Conservation (phyloP, 768 basidiomycete species). For the Coprinopsis cinerea region DNA sequence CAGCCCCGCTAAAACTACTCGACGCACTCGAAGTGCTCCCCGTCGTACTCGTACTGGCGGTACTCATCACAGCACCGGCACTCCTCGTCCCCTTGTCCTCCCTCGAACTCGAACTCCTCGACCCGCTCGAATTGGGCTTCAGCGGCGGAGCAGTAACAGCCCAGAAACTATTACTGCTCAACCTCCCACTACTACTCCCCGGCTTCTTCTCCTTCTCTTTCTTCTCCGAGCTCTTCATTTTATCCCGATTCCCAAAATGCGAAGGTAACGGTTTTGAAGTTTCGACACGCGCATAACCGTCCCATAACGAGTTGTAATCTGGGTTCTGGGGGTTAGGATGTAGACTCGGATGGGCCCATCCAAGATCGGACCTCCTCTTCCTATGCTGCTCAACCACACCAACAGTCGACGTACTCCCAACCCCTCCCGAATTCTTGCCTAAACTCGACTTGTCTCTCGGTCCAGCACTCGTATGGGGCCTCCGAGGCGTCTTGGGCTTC, state of each 20-base stretch:
- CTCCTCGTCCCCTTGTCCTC: conserved; percentile 14
- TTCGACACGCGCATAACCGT: background rate
- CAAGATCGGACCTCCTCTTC: conserved; percentile 12
- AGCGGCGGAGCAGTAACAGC: conserved; percentile 15
- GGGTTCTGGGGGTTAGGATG: background rate
- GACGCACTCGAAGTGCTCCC: conserved; percentile 25
- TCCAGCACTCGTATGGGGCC: conserved; percentile 75
- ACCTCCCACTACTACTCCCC: conserved; percentile 11
- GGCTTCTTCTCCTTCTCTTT: conserved; percentile 1
- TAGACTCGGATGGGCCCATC: conserved; percentile 4
- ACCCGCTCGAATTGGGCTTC: conserved; percentile 9
- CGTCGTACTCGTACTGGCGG: conserved; percentile 32
- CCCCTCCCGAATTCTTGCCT: conserved; percentile 4
- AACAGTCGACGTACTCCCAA: conserved; percentile 6
- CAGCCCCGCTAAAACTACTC: conserved; percentile 13
- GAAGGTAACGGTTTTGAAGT: background rate
- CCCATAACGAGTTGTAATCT: background rate
- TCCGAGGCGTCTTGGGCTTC: conserved; percentile 31
- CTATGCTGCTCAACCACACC: conserved; percentile 9
- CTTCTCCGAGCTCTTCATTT: conserved; percentile 10
- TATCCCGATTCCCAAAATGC: background rate
- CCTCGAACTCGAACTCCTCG: background rate
- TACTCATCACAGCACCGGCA: conserved; percentile 22
- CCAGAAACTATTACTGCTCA: conserved; percentile 13
- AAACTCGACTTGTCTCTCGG: conserved; percentile 49